A percentile compares a stretch with the other conserved stretches of the same genome.
These are phyloP conservation scores for Talaromyces islandicus DNA, from an alignment of 2,329 filamentous ascomycete genomes.

Conservation along the genomic window DNA sequence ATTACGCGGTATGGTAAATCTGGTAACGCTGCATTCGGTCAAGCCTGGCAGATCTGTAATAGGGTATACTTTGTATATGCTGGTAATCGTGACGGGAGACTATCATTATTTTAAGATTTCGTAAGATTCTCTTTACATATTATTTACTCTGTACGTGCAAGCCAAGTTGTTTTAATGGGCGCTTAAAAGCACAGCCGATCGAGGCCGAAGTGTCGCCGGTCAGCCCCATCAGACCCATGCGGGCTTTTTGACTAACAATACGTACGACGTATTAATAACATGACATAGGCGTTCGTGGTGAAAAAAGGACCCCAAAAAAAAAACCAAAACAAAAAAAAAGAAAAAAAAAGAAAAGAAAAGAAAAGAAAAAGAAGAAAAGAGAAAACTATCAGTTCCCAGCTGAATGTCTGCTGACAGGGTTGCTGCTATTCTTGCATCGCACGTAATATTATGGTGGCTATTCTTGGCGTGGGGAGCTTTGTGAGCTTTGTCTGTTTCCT, in stretches of 20 bases:
- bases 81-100: not conserved
- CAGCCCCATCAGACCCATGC: not conserved
- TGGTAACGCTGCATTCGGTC: not conserved
- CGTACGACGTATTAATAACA: not conserved
- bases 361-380: constrained; percentile 1
- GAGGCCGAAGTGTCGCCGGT: not conserved
- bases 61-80: not conserved
- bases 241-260: not conserved
- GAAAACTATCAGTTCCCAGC: not conserved
- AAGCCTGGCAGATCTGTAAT: not conserved
- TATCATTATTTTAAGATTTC: not conserved
- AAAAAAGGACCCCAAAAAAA: not conserved
- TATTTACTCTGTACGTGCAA: no score
- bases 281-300: not conserved
- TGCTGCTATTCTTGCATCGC: not conserved
- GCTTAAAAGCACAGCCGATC: not conserved
- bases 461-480: no score
- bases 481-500: not conserved
- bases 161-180: not conserved
- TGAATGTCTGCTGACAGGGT: not conserved
- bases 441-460: not conserved
- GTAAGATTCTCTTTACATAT: no score
- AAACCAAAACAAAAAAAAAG: not conserved
- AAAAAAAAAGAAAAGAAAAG: not conserved
- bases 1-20: not conserved